Evolutionary conservation across 2,329 filamentous ascomycete species (phyloP), one percentile per base, ranked within the genome.

Genomic region (Scedosporium dehoogii): DNA sequence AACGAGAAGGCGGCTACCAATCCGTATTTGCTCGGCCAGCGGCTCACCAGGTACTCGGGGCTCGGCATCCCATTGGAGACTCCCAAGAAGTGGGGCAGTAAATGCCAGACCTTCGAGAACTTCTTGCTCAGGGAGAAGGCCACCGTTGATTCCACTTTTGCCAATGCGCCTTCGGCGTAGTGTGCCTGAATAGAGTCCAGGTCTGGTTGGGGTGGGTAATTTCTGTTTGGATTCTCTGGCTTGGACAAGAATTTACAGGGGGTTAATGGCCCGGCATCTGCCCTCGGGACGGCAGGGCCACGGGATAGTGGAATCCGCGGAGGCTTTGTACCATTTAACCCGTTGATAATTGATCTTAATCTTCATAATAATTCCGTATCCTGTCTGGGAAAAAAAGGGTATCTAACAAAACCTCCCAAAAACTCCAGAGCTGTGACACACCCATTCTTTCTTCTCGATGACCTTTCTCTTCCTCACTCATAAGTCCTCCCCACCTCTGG

Each of bases 21-120:
- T 61, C 73, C 74, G 0, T 73, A 80, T 21, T 64, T 79, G 16
- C 64, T 63, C 16, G 75, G 68, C 1, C 78, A 81, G 64, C 55
- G 73, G 16, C 58, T 69, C 14, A 69, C 51, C 23, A 23, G 51
- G 21, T 55, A 55, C 51, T 23, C 51, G 7, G 51, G 51, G 4
- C 6, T 25, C 6, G 51, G 23, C 4, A 55, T 55, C 51, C 21
- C 51, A 4, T 14, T 55, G 18, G 51, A 55, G 51, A 55, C 51
- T 21, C 7, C 51, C 23, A 55, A 27, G 51, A 55, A 55, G 16
- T 55, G 51, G 51, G 51, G 51, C 18, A 55, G 51, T 23, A 55
- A 55, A 23, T 55, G 51, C 51, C 51, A 55, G 51, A 23, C 51
- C 12, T 55, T 55, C 14, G 51, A 55, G 51, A 23, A 23, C 51